Base-by-base conservation (phyloP, 768 basidiomycete species). In the Pleurotus tuoliensis region DNA sequence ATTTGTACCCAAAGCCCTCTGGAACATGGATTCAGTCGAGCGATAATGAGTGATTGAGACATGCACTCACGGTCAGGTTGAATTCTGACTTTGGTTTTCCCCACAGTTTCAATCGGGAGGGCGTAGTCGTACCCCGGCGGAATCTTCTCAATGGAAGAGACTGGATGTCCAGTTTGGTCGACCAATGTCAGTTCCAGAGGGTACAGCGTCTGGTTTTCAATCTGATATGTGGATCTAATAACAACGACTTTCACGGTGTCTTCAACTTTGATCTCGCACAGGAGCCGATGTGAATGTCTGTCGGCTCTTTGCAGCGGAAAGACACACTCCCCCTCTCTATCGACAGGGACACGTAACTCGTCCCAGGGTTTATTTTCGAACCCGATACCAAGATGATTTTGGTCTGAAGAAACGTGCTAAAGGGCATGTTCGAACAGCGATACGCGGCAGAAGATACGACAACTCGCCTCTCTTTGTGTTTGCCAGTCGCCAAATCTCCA, bases 401-500 rank as follows among this genome's bases (percentile, higher is more conserved):
- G 89, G 34, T 85, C 85, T 8, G 85, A 81, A 7, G 79, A 80
- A 44, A 87, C 79, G 60, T 87, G 83, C 84, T 87, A 59, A 18
- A 62, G 20, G 9, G 22, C 41, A 12, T 40, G 56, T 12, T 57
- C 45, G 15, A 52, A 44, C 54, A 39, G 39, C 55, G 49, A 45
- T 12, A 24, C 18, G 47, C 1, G 52, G 1, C 4, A 20, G 11
- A 37, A 11, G 30, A 34, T 34, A 34, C 30, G 20, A 45, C 46
- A 15, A 61, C 77, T 58, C 66, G 93, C 94, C 76, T 99, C 97
- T 66, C 97, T 85, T 76, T 91, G 87, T 3, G 87, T 88, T 67
- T 88, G 88, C 89, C 93, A 94, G 65, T 98, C 95, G 66, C 98
- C 94, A 64, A 98, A 98, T 55, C 97, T 80, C 97, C 97, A 98